Evolutionary conservation across 352 stramenopile genomes (phyloP), one percentile per base, ranked within the genome.

Genomic region (Pythium oligandrum): DNA sequence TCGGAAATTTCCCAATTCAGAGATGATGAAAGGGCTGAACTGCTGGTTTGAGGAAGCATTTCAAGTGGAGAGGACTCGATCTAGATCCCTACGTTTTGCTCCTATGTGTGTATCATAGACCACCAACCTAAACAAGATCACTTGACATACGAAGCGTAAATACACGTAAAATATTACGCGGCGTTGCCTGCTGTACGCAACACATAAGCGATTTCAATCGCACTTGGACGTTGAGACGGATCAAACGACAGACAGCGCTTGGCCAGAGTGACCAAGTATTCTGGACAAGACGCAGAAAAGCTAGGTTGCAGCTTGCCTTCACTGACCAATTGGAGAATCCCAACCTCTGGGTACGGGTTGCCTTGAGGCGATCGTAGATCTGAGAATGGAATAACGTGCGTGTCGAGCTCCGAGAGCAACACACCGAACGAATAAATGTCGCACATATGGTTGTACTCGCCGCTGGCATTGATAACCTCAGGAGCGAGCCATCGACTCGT

Each of bases 181-280:
- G 83, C 75, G 59, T 81, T 83, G 61, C 87, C 68, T 59, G 88
- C 88, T 57, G 84, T 87, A 44, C 78, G 77, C 53, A 90, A 59
- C 59, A 86, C 72, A 65, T 88, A 91, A 8, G 80, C 83, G 40
- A 91, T 77, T 50, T 89, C 72, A 51, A 91, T 88, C 37, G 80
- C 80, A 48, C 73, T 84, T 44, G 80, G 80, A 51, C 80, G 80
- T 9, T 86, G 59, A 3, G 64, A 68, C 8, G 78, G 74, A 52
- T 91, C 72, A 50, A 88, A 89, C 3, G 63, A 64, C 48, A 91
- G 38, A 64, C 80, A 91, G 17, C 71, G 75, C 4, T 61, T 63
- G 38, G 74, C 78, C 44, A 91, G 47, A 57, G 69, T 67, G n/a
- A 89, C 64, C 39, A 88, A 72, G 34, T 77, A 66, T 26, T 32